Evolutionary conservation across 1,284 basidiomycete genomes (phyloP), one percentile per base, ranked within the genome.

Genomic region (Ceratobasidium sp.): DNA sequence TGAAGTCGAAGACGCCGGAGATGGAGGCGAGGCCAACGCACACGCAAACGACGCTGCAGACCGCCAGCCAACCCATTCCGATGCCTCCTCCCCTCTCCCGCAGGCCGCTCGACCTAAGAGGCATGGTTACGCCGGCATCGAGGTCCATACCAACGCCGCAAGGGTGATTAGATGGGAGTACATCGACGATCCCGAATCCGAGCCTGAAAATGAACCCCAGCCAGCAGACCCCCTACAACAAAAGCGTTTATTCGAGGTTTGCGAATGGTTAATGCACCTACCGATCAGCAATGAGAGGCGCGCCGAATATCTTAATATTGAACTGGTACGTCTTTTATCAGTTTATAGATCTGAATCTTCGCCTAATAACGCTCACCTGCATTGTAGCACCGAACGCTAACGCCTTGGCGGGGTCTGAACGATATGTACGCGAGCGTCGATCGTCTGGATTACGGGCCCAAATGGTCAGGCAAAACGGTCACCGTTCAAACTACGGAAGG

Each of bases 381-480:
- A n/a, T n/a, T n/a, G n/a, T n/a, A 64, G 17, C 22, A 51, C 19
- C 15, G 6, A 51, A 24, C 17, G 24, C 31, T 59, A 2, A 74
- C 77, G 2, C 77, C 79, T 17, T 79, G 78, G 36, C 44, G 63
- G 15, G 79, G 75, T 59, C 79, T 78, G 2, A 50, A 77, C 9
- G 53, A 63, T 0, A 78, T 81, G 48, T 64, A 77, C 2, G 31
- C 78, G 22, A 54, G 56, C 29, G 71, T 82, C 44, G 78, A 81
- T 62, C 11, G 29, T 1, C 54, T 81, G 1, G 80, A 79, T 1
- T 50, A 14, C 7, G 80, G 80, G 0, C 62, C 72, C 5, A 48
- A 51, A 5, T 83, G 81, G 80, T 72, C 9, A 1, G 77, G 78
- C 44, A 56, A 79, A 4, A 65, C 69, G 2, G 29, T 82, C 41